phyloP scores from a whole-genome alignment of 129 eudicot genomes.

The Artemisia argyi region DNA sequence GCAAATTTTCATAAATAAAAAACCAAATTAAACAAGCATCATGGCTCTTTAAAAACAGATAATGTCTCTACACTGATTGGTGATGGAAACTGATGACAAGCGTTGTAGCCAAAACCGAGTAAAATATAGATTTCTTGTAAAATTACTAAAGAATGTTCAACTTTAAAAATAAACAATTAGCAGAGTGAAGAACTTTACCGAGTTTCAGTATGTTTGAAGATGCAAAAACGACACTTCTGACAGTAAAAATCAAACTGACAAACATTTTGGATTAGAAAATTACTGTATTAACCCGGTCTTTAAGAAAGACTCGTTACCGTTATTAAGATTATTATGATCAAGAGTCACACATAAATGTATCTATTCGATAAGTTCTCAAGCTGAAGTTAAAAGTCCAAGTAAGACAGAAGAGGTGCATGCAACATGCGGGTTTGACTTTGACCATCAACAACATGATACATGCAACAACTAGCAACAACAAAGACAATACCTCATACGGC shows the following conservation, averaged over 20 bases:
- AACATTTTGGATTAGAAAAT: no score
- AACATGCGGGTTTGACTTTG: neutral
- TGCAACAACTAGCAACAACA: conserved; percentile 5
- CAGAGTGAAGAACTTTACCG: neutral
- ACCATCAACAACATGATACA: neutral
- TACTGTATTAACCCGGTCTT: no score
- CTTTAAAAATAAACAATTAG: no score
- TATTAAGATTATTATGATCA: no score
- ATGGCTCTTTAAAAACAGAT: neutral
- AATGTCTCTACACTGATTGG: neutral
- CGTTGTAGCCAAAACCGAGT: neutral
- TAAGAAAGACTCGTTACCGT: no score
- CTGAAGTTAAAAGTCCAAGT: neutral
- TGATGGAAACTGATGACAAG: neutral
- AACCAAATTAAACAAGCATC: conserved; percentile 1
- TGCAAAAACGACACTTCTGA: neutral
- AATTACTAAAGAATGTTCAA: neutral
- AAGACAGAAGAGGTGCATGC: conserved; percentile 8
- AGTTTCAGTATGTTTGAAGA: neutral
- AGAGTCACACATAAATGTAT: neutral
- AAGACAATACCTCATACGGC: conserved; percentile 73
- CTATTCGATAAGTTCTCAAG: neutral
- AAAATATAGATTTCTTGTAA: no score
- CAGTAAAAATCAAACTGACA: no score
- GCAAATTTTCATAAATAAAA: neutral